These are phyloP conservation scores for Phytophthora multivora DNA, from an alignment of 352 stramenopile genomes.

Conservation along the genomic window DNA sequence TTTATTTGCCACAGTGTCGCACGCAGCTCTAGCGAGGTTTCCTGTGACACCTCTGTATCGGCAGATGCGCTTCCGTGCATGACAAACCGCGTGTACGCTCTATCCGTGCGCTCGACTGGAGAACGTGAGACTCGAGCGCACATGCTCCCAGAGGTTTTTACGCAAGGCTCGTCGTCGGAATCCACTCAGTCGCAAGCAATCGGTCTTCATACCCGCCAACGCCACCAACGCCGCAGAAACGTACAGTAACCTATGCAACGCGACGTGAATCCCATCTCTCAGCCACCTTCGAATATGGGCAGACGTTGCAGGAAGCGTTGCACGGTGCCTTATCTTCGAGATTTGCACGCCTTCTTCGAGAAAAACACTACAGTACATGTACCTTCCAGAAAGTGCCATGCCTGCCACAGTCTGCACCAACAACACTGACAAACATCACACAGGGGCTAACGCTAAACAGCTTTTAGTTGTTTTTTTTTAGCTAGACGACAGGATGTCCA, in stretches of 20 bases:
- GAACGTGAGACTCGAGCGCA: neutral
- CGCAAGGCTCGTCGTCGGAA: no score
- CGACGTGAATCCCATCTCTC: slow-evolving; percentile 3
- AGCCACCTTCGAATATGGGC: slow-evolving; percentile 18
- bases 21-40: slow-evolving; percentile 4
- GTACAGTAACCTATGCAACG: neutral
- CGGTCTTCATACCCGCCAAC: neutral
- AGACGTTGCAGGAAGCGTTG: slow-evolving; percentile 22
- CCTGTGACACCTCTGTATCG: slow-evolving; percentile 21
- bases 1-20: slow-evolving; percentile 6
- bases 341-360: slow-evolving; percentile 25
- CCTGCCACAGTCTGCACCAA: neutral
- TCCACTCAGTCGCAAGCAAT: neutral
- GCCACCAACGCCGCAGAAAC: neutral
- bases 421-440: neutral
- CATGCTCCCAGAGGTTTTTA: neutral
- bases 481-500: no score
- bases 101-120: slow-evolving; percentile 20
- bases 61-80: slow-evolving; percentile 3
- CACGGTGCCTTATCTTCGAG: slow-evolving; percentile 24
- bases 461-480: no score
- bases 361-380: no score
- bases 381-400: neutral
- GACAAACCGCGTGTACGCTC: neutral
- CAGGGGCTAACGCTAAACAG: no score